Conservation (phyloP, 495 filamentous ascomycete genomes). For the Geopyxis carbonaria region DNA sequence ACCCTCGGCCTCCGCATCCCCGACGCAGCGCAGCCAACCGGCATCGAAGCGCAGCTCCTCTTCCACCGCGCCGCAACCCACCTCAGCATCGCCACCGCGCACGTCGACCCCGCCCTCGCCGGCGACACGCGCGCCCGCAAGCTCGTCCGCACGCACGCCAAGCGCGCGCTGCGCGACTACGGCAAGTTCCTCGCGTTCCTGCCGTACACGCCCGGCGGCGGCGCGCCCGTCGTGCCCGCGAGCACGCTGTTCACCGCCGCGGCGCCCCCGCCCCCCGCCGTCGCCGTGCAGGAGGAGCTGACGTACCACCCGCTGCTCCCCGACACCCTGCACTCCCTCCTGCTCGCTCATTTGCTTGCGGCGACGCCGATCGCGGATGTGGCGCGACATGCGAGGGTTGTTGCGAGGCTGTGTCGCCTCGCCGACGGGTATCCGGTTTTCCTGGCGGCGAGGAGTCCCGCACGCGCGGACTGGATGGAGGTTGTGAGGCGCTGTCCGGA, state of each 20-base stretch:
- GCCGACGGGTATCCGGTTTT: slow-evolving; percentile 68
- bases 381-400: slow-evolving; percentile 61
- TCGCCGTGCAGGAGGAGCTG: slow-evolving; percentile 39
- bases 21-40: slow-evolving; percentile 54
- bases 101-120: slow-evolving; percentile 32
- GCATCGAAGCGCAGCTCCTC: slow-evolving; percentile 52
- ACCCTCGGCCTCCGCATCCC: slow-evolving; percentile 45
- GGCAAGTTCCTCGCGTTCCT: slow-evolving; percentile 49
- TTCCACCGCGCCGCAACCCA: slow-evolving; percentile 65
- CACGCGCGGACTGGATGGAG: slow-evolving; percentile 64
- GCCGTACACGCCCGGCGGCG: slow-evolving; percentile 56
- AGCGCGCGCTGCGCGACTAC: slow-evolving; percentile 56
- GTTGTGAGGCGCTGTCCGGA: slow-evolving; percentile 36
- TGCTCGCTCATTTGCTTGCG: slow-evolving; percentile 54
- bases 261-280: slow-evolving; percentile 37
- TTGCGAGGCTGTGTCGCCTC: slow-evolving; percentile 51
- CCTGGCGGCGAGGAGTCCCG: slow-evolving; percentile 51
- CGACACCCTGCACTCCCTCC: slow-evolving; percentile 54
- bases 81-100: slow-evolving; percentile 48
- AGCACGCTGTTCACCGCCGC: slow-evolving; percentile 40
- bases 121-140: slow-evolving; percentile 40
- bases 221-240: slow-evolving; percentile 34
- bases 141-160: slow-evolving; percentile 49
- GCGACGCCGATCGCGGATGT: slow-evolving; percentile 59
- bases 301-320: slow-evolving; percentile 65